Conservation (phyloP, 192 early-diverging fungal species). For the Backusella mclennaniae region DNA sequence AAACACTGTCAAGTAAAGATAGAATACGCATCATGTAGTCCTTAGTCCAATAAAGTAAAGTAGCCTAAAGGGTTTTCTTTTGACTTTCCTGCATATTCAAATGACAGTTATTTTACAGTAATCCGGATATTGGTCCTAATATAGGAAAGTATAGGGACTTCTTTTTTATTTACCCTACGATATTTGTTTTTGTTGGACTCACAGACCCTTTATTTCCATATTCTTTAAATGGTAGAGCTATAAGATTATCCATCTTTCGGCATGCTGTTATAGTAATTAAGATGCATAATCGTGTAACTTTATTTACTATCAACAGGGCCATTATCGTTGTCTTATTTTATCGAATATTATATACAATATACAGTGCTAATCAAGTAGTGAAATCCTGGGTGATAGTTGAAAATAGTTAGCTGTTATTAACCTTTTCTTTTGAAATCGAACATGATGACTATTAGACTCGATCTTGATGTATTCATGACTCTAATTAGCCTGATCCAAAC, state of each 20-base stretch:
- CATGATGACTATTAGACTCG: not conserved
- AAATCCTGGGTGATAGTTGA: not conserved
- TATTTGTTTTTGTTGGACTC: not conserved
- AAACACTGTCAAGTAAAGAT: not conserved
- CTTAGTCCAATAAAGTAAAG: not conserved
- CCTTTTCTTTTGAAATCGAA: not conserved
- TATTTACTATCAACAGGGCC: not conserved
- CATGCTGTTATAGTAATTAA: not conserved
- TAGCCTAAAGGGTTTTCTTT: not conserved
- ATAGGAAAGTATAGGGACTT: not conserved
- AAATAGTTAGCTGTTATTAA: not conserved
- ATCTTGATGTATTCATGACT: not conserved
- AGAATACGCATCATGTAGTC: not conserved
- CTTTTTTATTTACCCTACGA: not conserved
- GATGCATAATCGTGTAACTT: not conserved
- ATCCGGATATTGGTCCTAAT: not conserved
- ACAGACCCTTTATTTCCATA: not conserved
- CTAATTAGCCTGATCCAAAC: not conserved
- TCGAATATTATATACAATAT: not conserved
- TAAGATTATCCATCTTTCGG: no score
- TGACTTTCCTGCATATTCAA: not conserved
- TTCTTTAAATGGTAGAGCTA: no score
- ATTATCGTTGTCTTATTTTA: not conserved
- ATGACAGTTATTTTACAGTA: constrained; percentile 3
- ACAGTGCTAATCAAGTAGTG: not conserved